Conservation (phyloP, 1,284 basidiomycete genomes). For the Ganoderma lingzhi region DNA sequence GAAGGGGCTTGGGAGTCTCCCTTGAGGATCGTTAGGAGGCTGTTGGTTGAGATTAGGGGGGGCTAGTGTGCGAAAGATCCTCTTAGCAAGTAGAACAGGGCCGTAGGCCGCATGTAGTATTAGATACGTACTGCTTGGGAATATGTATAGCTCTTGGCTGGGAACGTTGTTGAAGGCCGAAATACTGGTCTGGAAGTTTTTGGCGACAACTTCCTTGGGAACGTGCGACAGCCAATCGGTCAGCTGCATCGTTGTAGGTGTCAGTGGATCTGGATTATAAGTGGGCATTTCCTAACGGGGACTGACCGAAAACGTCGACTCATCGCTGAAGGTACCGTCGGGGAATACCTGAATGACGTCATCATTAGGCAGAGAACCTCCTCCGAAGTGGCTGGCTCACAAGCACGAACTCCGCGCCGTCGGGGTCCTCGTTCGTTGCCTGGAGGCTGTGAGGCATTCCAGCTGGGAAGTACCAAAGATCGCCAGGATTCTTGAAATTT, state of each 20-base stretch:
- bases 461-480: slow-evolving; percentile 73
- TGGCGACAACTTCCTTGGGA: slow-evolving; percentile 68
- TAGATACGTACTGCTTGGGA: slow-evolving; percentile 57
- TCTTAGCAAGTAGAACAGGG: slow-evolving; percentile 14
- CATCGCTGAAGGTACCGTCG: slow-evolving; percentile 71
- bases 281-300: slow-evolving; percentile 15
- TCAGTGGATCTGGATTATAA: slow-evolving; percentile 9
- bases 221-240: slow-evolving; percentile 76
- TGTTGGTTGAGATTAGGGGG: slow-evolving; percentile 49
- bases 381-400: slow-evolving; percentile 45
- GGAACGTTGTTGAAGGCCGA: slow-evolving; percentile 67
- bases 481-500: slow-evolving; percentile 42
- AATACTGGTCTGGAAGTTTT: slow-evolving; percentile 70
- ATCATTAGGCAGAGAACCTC: slow-evolving; percentile 6
- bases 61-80: slow-evolving; percentile 23
- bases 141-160: slow-evolving; percentile 69
- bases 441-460: slow-evolving; percentile 67
- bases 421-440: slow-evolving; percentile 60
- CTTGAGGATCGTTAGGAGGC: slow-evolving; percentile 57
- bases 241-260: slow-evolving; percentile 45
- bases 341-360: slow-evolving; percentile 60
- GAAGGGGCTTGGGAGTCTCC: slow-evolving; percentile 60
- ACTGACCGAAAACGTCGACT: slow-evolving; percentile 69
- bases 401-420: slow-evolving; percentile 75
- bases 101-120: slow-evolving; percentile 2